Conservation (phyloP, 73 alveolate genomes). For the Paramecium biaurelia region DNA sequence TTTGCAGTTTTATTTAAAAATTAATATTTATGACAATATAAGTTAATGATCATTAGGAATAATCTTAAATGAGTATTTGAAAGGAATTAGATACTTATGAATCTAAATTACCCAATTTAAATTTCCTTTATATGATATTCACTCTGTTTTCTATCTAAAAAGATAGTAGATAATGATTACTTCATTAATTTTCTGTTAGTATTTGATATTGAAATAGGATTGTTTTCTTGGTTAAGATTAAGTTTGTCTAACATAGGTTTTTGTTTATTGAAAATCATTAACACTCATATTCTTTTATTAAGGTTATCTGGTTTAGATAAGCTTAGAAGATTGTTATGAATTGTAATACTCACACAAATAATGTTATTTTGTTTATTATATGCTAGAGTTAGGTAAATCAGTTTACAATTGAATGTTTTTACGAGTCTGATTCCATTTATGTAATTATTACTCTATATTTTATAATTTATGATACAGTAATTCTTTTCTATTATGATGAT, state of each 20-base stretch:
- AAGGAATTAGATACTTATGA: not conserved
- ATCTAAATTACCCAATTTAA: not conserved
- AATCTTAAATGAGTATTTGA: not conserved
- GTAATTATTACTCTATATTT: not conserved
- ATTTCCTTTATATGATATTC: not conserved
- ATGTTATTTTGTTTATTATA: not conserved
- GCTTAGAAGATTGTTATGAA: not conserved
- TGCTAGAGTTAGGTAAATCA: not conserved
- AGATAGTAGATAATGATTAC: not conserved
- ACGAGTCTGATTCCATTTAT: not conserved
- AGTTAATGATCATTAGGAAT: not conserved
- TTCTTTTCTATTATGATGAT: not conserved
- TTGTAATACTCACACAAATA: not conserved
- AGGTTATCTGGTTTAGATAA: not conserved
- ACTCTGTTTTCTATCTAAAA: not conserved
- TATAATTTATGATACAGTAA: not conserved
- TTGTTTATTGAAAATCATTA: not conserved
- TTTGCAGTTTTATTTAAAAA: constrained; percentile 23
- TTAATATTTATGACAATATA: not conserved
- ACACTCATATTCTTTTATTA: not conserved
- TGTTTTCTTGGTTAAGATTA: not conserved
- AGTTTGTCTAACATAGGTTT: not conserved
- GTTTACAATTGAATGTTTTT: not conserved
- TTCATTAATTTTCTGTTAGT: not conserved
- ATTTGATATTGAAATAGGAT: not conserved